phyloP scores from a whole-genome alignment of 1,284 basidiomycete genomes.

The Trametes pubescens region DNA sequence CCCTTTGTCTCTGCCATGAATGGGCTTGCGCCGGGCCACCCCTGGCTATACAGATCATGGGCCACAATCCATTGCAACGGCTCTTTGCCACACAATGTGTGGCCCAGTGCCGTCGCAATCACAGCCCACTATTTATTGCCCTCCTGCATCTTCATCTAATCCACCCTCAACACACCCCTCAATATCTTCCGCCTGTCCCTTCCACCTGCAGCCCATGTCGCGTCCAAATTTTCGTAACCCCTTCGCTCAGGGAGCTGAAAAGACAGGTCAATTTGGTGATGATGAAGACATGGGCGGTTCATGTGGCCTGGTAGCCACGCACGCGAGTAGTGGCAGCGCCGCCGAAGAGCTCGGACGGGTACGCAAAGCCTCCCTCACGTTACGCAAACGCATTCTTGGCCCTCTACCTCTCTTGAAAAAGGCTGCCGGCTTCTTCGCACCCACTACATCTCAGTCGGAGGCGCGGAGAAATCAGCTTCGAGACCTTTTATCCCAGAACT shows the following conservation, averaged over 20 bases:
- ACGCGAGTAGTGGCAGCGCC: not conserved
- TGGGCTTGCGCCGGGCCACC: not conserved
- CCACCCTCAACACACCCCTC: not conserved
- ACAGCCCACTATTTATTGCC: not conserved
- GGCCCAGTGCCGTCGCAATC: not conserved
- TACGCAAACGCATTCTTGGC: not conserved
- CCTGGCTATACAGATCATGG: not conserved
- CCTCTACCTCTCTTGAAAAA: not conserved
- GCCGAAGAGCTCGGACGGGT: not conserved
- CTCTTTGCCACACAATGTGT: slow-evolving; percentile 2
- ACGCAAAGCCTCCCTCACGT: slow-evolving; percentile 13
- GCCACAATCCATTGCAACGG: not conserved
- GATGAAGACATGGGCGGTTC: not conserved
- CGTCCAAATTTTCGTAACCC: slow-evolving; percentile 18
- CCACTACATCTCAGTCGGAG: not conserved
- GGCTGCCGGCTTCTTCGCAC: slow-evolving; percentile 1
- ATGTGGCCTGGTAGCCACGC: not conserved
- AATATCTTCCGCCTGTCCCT: not conserved
- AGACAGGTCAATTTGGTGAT: not conserved
- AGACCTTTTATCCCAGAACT: slow-evolving; percentile 3
- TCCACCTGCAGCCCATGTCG: not conserved
- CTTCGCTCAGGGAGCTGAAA: slow-evolving; percentile 10
- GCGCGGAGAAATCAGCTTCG: not conserved
- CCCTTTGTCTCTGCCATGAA: not conserved
- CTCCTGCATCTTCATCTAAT: slow-evolving; percentile 13